Conservation (phyloP, 139 green algal species). For the Limnomonas spitsbergensis region DNA sequence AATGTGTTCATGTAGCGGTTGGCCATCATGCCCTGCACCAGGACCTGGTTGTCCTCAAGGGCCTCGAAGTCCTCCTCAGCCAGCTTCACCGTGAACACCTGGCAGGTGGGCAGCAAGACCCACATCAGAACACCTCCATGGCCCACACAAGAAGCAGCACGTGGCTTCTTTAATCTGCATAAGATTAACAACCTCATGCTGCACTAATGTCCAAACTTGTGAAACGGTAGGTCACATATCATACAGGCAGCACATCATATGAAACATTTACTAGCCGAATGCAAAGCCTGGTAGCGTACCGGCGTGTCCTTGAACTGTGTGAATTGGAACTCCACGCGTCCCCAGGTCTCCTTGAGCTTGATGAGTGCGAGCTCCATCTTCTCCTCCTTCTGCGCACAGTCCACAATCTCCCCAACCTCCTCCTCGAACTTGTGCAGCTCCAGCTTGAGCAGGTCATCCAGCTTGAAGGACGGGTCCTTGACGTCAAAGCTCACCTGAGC, state of each 20-base stretch:
- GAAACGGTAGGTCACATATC: no score
- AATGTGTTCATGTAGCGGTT: slow-evolving; percentile 90
- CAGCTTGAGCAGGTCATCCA: slow-evolving; percentile 79
- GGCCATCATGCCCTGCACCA: slow-evolving; percentile 89
- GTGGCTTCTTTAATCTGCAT: no score
- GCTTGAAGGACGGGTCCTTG: slow-evolving; percentile 64
- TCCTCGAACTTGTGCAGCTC: slow-evolving; percentile 90
- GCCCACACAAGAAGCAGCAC: no score
- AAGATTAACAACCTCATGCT: no score
- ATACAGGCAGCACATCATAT: no score
- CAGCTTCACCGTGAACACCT: slow-evolving; percentile 77
- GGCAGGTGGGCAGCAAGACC: not conserved
- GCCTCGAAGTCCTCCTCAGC: slow-evolving; percentile 84
- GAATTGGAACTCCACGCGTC: slow-evolving; percentile 74
- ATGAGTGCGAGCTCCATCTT: slow-evolving; percentile 79
- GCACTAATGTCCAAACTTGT: no score
- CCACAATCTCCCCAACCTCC: slow-evolving; percentile 87
- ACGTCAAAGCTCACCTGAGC: slow-evolving; percentile 37
- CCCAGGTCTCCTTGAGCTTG: slow-evolving; percentile 75
- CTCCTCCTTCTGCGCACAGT: slow-evolving; percentile 82
- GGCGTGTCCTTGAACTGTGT: slow-evolving; percentile 66
- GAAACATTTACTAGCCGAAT: no score
- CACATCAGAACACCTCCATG: no score
- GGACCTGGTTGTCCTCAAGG: slow-evolving; percentile 53
- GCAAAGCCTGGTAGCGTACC: not conserved